Base-by-base conservation (phyloP, 768 basidiomycete genomes). In the Psilocybe cubensis region DNA sequence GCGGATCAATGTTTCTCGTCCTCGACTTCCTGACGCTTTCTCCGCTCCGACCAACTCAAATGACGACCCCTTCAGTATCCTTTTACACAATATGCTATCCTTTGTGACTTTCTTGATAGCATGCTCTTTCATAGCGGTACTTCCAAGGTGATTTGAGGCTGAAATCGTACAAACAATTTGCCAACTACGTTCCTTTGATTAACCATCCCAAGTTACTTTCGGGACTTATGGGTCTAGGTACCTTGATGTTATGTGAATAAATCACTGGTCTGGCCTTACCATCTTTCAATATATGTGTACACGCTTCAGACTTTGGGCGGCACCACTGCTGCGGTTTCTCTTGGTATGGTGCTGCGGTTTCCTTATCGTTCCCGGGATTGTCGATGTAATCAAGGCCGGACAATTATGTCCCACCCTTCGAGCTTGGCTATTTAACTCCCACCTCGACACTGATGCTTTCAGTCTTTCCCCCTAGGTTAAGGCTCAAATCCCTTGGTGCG, bases 331-430 rank as follows among this genome's bases (percentile, higher is more conserved):
- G 63, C 63, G 63, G 51, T 55, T 57, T 58, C 60, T 46, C 45
- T 59, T 29, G 58, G 40, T 51, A 48, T 48, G 48, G 56, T 64
- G 63, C 63, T 64, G 63, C 63, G 63, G 44, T 64, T 63, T 49
- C 47, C 61, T 61, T 61, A 61, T 61, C 63, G 44, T 55, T 25
- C 49, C 28, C 52, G 52, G 52, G 60, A 23, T 52, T 51, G 53
- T 43, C 42, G 49, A 60, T 51, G 40, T 44, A 44, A 61, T 41
- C 46, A n/a, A 54, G 49, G 23, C 63, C 59, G 59, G 54, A 42
- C 46, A 54, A 18, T n/a, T 31, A 44, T 46, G 41, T 56, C 56
- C 56, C 63, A 60, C 59, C 63, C 46, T 41, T 50, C 24, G 35
- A 40, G 38, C 52, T 51, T 42, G 51, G 52, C 52, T 59, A 57